Base-by-base conservation (phyloP, 352 stramenopile species). In the Pythium diclinum region DNA sequence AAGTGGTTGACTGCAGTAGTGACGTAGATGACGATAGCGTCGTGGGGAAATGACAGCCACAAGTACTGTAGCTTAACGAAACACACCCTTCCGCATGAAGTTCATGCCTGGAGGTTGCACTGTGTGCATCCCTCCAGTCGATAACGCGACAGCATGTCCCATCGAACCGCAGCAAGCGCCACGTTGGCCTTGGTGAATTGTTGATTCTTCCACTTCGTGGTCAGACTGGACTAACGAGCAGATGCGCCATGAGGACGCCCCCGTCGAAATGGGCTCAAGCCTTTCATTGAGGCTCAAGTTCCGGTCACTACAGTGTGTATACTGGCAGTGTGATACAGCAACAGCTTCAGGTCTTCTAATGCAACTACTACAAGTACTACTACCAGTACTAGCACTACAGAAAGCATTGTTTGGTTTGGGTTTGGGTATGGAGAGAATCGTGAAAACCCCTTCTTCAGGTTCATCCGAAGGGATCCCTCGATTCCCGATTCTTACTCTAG, bases 381-480 rank as follows among this genome's bases (percentile, higher is more conserved):
- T n/a, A n/a, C n/a, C n/a, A n/a, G n/a, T n/a, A n/a, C n/a, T n/a
- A n/a, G n/a, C n/a, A n/a, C 34, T 10, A 7, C 14, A 42, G 34
- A 42, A 42, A 16, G 19, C n/a, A 51, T 9, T 28, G 25, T 28
- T 28, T 28, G 25, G 19, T 51, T 30, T 38, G 47, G 21, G 44
- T 28, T 54, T 62, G 56, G 56, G 11, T 74, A 75, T 81, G 74
- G 74, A 81, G 74, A 81, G 74, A 68, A 72, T 81, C 71, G 74
- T 81, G 74, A 81, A 81, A 81, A 81, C 74, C 74, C 68, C 71
- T 81, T 81, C 59, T 81, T 81, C 74, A 81, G 68, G 28, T 32
- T 67, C 54, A 76, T 81, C 74, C 74, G 57, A 81, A 81, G 71
- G 56, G 74, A 81, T 81, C 74, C 74, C 74, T 81, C 74, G 71